Conservation (phyloP, 768 basidiomycete species). For the Xerocomus potaroensis region DNA sequence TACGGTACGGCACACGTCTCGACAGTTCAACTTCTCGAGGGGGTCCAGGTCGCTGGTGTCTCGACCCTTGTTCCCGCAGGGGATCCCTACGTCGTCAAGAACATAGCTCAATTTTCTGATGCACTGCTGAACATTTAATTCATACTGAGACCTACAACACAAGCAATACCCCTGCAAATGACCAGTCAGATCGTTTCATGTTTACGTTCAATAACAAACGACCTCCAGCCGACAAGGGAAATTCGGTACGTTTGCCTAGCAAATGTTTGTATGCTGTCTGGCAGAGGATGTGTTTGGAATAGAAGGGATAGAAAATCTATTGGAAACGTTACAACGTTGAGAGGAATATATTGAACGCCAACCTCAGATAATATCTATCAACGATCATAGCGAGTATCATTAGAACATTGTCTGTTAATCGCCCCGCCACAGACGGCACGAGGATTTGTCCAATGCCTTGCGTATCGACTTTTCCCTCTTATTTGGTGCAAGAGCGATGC, state of each 20-base stretch:
- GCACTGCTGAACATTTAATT: conserved; percentile 51
- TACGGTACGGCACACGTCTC: too few species aligned
- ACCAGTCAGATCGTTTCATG: conserved; percentile 17
- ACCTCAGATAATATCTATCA: background rate
- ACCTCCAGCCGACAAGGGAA: conserved; percentile 41
- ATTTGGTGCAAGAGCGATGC: conserved; percentile 42
- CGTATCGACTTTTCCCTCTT: conserved; percentile 34
- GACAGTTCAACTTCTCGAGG: background rate
- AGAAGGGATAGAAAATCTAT: conserved; percentile 40
- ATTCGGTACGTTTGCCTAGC: conserved; percentile 39
- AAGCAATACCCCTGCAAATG: conserved; percentile 16
- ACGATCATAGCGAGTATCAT: background rate
- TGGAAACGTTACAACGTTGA: conserved; percentile 34
- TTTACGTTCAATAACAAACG: conserved; percentile 46
- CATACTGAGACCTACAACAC: conserved; percentile 39
- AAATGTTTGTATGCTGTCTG: conserved; percentile 51
- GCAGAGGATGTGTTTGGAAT: conserved; percentile 42
- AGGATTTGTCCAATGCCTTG: conserved; percentile 39
- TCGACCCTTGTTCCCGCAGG: conserved; percentile 49
- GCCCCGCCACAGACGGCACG: conserved; percentile 36
- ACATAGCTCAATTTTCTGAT: conserved; percentile 48
- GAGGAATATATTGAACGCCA: background rate
- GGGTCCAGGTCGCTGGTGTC: conserved; percentile 39
- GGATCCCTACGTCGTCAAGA: conserved; percentile 51
- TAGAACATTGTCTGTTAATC: conserved; percentile 5